phyloP scores from a whole-genome alignment of 805 yeast genomes.

The Metschnikowia cubensis region DNA sequence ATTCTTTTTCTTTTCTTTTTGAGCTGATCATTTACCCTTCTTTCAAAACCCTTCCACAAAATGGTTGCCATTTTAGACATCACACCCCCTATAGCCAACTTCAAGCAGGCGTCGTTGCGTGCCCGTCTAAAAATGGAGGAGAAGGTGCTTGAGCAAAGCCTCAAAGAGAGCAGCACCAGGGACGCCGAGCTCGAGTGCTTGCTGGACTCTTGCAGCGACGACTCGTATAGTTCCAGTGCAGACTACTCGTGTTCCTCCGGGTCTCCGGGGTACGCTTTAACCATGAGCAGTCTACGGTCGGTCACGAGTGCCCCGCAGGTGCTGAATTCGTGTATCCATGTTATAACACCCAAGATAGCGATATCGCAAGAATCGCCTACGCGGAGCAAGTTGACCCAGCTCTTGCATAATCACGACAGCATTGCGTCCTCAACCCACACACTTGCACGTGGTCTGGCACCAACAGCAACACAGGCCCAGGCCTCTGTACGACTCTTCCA shows the following conservation, averaged over 20 bases:
- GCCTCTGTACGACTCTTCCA: background rate
- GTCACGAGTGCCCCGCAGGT: slow-evolving; percentile 1
- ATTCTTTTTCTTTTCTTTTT: too few relatives aligned
- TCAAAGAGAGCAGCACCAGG: background rate
- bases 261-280: background rate
- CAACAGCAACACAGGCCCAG: background rate
- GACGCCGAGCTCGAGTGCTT: slow-evolving; percentile 1
- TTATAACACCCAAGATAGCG: background rate
- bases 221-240: slow-evolving; percentile 2
- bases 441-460: background rate
- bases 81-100: background rate
- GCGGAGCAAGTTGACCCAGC: slow-evolving; percentile 2
- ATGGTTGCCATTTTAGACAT: slow-evolving; percentile 1
- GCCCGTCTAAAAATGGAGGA: slow-evolving; percentile 2
- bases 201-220: slow-evolving; percentile 5
- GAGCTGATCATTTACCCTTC: background rate
- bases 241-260: slow-evolving; percentile 2
- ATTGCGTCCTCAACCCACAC: background rate
- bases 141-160: background rate
- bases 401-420: background rate
- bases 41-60: background rate
- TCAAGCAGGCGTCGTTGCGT: background rate
- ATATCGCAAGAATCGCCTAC: background rate
- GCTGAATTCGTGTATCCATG: background rate
- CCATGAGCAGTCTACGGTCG: background rate